phyloP scores from a whole-genome alignment of 1,284 basidiomycete species.

The Chalciporus sp. region DNA sequence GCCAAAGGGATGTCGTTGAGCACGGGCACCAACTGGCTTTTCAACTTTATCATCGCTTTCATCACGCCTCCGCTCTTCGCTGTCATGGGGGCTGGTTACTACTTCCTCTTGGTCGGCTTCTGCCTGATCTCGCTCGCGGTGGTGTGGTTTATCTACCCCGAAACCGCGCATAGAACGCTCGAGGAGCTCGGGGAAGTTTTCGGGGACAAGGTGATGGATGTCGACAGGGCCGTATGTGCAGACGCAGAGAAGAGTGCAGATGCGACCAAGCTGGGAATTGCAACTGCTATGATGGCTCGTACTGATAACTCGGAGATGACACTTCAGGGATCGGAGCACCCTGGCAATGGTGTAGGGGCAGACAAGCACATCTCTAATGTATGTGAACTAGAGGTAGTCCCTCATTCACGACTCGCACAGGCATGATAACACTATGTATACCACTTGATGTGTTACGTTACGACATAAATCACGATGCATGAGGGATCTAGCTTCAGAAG shows the following conservation, averaged over 20 bases:
- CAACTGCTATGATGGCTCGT: slow-evolving; percentile 14
- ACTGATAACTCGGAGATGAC: slow-evolving; percentile 31
- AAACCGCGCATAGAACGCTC: slow-evolving; percentile 46
- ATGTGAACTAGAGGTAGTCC: slow-evolving; percentile 20
- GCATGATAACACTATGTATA: slow-evolving; percentile 1
- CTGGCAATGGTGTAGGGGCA: slow-evolving; percentile 3
- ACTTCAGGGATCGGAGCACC: slow-evolving; percentile 23
- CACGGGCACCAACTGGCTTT: slow-evolving; percentile 59
- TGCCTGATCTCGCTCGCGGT: slow-evolving; percentile 46
- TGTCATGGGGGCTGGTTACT: slow-evolving; percentile 47
- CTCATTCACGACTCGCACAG: slow-evolving; percentile 6
- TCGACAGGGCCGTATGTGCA: slow-evolving; percentile 22
- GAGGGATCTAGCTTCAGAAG: neutral
- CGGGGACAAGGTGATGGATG: slow-evolving; percentile 40
- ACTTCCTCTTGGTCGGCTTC: slow-evolving; percentile 51
- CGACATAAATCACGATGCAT: neutral
- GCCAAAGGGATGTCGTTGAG: slow-evolving; percentile 70
- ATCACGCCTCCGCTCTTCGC: slow-evolving; percentile 53
- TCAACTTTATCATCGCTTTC: slow-evolving; percentile 58
- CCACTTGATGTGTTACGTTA: slow-evolving; percentile 19
- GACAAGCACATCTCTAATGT: slow-evolving; percentile 21
- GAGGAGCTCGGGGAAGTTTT: slow-evolving; percentile 54
- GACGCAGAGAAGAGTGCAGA: slow-evolving; percentile 18
- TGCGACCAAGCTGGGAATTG: slow-evolving; percentile 11
- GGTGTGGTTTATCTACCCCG: slow-evolving; percentile 50